Conservation (phyloP, 441 rosid genomes). For the Brassica balearica region DNA sequence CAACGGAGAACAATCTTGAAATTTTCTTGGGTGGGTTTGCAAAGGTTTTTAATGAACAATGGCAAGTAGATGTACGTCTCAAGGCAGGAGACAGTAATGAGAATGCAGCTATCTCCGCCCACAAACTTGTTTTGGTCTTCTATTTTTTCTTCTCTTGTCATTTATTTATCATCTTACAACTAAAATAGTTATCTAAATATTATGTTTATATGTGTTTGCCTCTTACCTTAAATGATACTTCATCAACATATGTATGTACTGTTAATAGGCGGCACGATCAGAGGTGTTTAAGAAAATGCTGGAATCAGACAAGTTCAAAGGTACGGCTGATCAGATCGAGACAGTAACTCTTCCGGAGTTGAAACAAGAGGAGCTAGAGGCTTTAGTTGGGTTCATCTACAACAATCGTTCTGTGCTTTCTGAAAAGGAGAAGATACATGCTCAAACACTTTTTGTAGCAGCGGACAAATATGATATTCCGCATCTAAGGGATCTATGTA, state of each 20-base stretch:
- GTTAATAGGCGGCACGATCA: conserved; percentile 24
- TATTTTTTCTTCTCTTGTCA: background rate
- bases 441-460: conserved; percentile 6
- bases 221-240: background rate
- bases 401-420: background rate
- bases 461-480: conserved; percentile 29
- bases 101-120: background rate
- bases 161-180: background rate
- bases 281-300: conserved; percentile 29
- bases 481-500: conserved; percentile 9
- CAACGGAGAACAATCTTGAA: background rate
- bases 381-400: conserved; percentile 31
- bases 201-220: background rate
- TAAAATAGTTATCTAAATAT: background rate
- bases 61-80: conserved; percentile 5
- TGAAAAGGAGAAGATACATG: conserved; percentile 27
- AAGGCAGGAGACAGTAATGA: conserved; percentile 10
- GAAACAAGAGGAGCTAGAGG: conserved; percentile 30
- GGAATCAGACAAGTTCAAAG: conserved; percentile 19
- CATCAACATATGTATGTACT: background rate
- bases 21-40: conserved; percentile 5
- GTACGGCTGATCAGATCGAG: background rate
- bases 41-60: background rate
- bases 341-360: conserved; percentile 24
- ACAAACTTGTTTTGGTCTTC: conserved; percentile 1